Evolutionary conservation across 2,329 filamentous ascomycete species (phyloP).

Genomic region (Arthroderma sp.): DNA sequence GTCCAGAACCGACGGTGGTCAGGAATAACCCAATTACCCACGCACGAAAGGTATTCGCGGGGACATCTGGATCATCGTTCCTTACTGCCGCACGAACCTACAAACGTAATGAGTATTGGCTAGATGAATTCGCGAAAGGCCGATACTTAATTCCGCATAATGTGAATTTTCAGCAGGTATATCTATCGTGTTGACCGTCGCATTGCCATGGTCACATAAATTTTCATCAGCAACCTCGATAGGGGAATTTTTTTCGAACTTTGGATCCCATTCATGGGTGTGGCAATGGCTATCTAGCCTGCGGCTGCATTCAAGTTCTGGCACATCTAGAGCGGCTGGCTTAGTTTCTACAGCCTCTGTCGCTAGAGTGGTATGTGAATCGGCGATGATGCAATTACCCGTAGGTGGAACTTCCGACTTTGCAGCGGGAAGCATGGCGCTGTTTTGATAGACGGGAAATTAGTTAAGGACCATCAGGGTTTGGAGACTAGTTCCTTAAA

Average conservation of each 20-base stretch:
- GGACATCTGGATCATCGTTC: slow-evolving; percentile 51
- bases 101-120: slow-evolving; percentile 10
- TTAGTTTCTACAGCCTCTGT: background rate
- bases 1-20: slow-evolving; percentile 47
- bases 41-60: slow-evolving; percentile 51
- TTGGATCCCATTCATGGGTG: slow-evolving; percentile 50
- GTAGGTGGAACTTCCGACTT: too few species aligned
- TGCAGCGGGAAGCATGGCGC: too few species aligned
- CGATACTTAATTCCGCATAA: slow-evolving; percentile 46
- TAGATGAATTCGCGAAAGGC: background rate
- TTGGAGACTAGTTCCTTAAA: too few species aligned
- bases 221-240: slow-evolving; percentile 46
- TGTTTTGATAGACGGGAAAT: too few species aligned
- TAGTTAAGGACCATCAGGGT: too few species aligned
- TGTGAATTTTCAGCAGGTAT: slow-evolving; percentile 54
- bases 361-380: too few species aligned
- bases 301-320: slow-evolving; percentile 5
- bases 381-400: too few species aligned
- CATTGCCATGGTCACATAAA: slow-evolving; percentile 1
- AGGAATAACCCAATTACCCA: slow-evolving; percentile 50
- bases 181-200: slow-evolving; percentile 28
- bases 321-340: background rate
- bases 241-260: slow-evolving; percentile 49
- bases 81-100: slow-evolving; percentile 45
- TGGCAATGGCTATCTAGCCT: slow-evolving; percentile 5